Evolutionary conservation across 257 asterid genomes (phyloP).

Genomic region (Lantana camara): DNA sequence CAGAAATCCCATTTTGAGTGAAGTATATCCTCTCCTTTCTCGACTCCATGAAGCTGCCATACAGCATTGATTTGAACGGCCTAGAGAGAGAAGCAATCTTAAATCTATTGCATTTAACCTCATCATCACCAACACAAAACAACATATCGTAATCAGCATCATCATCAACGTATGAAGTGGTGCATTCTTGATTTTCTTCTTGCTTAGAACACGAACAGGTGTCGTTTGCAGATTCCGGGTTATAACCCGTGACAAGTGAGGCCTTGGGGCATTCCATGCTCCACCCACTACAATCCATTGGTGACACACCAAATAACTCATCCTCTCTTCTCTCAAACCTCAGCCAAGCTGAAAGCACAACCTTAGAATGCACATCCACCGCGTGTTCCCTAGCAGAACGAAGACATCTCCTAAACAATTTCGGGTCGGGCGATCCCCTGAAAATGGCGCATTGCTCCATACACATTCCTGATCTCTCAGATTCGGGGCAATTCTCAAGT

Average conservation of each 20-base stretch:
- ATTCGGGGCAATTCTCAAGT: conserved; percentile 55
- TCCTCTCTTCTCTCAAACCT: conserved; percentile 91
- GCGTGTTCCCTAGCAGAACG: conserved; percentile 81
- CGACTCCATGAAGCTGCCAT: conserved; percentile 79
- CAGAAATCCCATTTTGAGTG: conserved; percentile 67
- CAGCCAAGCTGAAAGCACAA: conserved; percentile 92
- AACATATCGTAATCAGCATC: conserved; percentile 63
- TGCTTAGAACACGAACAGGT: conserved; percentile 52
- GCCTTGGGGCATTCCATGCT: conserved; percentile 77
- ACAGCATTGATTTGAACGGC: conserved; percentile 80
- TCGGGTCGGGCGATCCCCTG: conserved; percentile 77
- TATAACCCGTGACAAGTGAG: conserved; percentile 72
- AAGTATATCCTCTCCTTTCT: conserved; percentile 74
- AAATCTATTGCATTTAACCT: conserved; percentile 76
- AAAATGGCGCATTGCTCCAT: conserved; percentile 82
- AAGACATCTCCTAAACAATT: conserved; percentile 82
- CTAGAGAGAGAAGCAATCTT: conserved; percentile 78
- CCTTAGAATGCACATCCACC: conserved; percentile 85
- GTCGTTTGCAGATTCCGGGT: conserved; percentile 79
- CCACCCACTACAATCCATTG: conserved; percentile 86
- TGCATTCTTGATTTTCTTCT: conserved; percentile 54
- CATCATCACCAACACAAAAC: conserved; percentile 80
- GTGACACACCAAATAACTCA: conserved; percentile 77
- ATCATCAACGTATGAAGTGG: conserved; percentile 57
- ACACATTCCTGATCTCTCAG: conserved; percentile 55